These are phyloP conservation scores for Populus alba DNA, from an alignment of 345 rosid species.

Conservation along the genomic window DNA sequence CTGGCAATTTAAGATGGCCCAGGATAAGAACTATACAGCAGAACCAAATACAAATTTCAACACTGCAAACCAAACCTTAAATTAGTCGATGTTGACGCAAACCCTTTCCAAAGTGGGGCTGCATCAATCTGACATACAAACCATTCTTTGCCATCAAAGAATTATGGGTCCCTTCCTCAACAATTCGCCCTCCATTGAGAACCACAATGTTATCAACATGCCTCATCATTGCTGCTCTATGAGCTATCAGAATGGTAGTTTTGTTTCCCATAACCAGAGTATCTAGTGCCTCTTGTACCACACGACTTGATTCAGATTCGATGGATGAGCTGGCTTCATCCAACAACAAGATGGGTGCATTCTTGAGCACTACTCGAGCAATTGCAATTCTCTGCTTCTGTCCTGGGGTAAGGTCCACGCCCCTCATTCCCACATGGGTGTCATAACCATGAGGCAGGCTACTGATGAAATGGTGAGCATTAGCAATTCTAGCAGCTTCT, in stretches of 20 bases:
- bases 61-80: conserved; percentile 32
- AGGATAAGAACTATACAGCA: conserved; percentile 27
- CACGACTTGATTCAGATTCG: conserved; percentile 97
- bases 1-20: conserved; percentile 18
- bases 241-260: conserved; percentile 91
- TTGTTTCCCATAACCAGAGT: conserved; percentile 95
- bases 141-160: conserved; percentile 78
- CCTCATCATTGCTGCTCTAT: conserved; percentile 96
- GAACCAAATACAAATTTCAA: conserved; percentile 20
- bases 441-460: conserved; percentile 97
- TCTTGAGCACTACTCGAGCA: conserved; percentile 91
- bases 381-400: conserved; percentile 98
- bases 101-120: conserved; percentile 95
- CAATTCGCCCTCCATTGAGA: conserved; percentile 93
- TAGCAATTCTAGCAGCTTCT: conserved; percentile 99
- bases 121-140: conserved; percentile 91
- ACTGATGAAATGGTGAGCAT: conserved; percentile 98
- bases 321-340: conserved; percentile 98
- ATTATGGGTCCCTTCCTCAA: conserved; percentile 95
- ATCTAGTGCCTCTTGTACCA: conserved; percentile 93
- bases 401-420: conserved; percentile 95
- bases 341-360: conserved; percentile 83
- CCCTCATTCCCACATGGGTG: conserved; percentile 98
- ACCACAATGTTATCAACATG: conserved; percentile 96
- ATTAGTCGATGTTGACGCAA: conserved; percentile 82